phyloP scores from a whole-genome alignment of 192 early-diverging fungal species.

The Backusella liffmaniae region DNA sequence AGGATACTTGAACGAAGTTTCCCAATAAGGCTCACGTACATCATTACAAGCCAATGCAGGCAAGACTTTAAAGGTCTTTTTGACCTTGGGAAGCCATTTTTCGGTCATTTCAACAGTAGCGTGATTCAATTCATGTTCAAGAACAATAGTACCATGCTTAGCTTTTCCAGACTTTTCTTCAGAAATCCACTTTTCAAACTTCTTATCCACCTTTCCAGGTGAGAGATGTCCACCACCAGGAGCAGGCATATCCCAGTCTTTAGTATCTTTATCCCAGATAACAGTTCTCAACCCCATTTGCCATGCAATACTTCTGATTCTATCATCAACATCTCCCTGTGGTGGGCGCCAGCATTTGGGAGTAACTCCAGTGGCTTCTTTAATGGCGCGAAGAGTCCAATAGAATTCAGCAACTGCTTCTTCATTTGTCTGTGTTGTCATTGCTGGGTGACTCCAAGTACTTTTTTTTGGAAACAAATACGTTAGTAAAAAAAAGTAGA shows the following conservation, averaged over 20 bases:
- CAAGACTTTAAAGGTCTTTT: constrained; percentile 28
- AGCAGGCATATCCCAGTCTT: constrained; percentile 43
- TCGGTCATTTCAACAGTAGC: constrained; percentile 39
- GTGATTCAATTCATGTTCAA: constrained; percentile 43
- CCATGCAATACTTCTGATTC: constrained; percentile 37
- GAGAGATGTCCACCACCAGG: constrained; percentile 24
- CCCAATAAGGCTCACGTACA: constrained; percentile 37
- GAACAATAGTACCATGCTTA: constrained; percentile 24
- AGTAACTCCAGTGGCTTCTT: constrained; percentile 40
- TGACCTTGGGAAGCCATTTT: constrained; percentile 38
- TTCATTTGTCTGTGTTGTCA: constrained; percentile 45
- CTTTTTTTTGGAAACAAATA: neutral
- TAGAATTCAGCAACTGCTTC: constrained; percentile 53
- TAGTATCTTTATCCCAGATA: constrained; percentile 23
- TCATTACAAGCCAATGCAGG: constrained; percentile 25
- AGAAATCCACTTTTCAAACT: constrained; percentile 31
- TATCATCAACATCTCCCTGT: constrained; percentile 48
- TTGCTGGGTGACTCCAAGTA: constrained; percentile 56
- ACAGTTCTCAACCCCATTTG: constrained; percentile 22
- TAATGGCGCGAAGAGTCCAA: constrained; percentile 38
- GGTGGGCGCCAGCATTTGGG: constrained; percentile 46
- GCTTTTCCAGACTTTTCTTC: constrained; percentile 14
- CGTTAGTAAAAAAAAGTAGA: too few relatives aligned
- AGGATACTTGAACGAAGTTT: constrained; percentile 31
- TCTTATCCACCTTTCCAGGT: constrained; percentile 19